Evolutionary conservation across 2,329 filamentous ascomycete genomes (phyloP), one percentile per base, ranked within the genome.

Genomic region (Fusarium sp.): DNA sequence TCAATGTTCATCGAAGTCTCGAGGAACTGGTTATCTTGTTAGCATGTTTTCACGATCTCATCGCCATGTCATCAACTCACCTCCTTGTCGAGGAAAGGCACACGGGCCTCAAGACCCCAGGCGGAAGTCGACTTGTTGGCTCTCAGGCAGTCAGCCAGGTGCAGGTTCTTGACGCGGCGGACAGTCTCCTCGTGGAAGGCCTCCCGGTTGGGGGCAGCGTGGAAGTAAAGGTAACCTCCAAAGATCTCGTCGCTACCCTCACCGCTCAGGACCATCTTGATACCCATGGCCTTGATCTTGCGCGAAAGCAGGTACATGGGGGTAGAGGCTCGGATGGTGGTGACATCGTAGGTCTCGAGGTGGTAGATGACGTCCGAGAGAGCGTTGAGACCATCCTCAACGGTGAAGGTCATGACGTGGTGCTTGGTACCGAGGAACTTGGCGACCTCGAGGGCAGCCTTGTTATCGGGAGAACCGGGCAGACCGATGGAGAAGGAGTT

Each of bases 401-500:
- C 93, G 71, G 97, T 98, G 84, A 99, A 99, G 64, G 95, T 98
- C 89, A 99, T 97, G 80, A 95, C 94, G 85, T 99, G 95, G 84
- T 99, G 97, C 87, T 97, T 97, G 66, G 97, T 99, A 80, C 97
- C 97, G 47, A 99, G 91, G 88, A 97, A 99, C 83, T 96, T 94
- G 80, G 97, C 97, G 20, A 98, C 97, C 85, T 98, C 94, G 66
- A 95, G 87, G 20, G 97, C 97, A 56, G 97, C 97, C 84, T 93
- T 91, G 81, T 95, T 97, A 84, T 99, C 97, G 59, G 97, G 97
- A 36, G 97, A 94, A 77, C 92, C 94, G 9, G 96, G 95, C 38
- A 99, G 91, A 81, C 97, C 97, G 77, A 99, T 99, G 18, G 97
- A 99, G 89, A 99, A 99, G 18, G 95, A 98, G 91, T 98, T 97